A percentile compares a stretch with the other conserved stretches of the same genome.
phyloP scores from a whole-genome alignment of 1,284 basidiomycete genomes.

The Ceratobasidium sp. region DNA sequence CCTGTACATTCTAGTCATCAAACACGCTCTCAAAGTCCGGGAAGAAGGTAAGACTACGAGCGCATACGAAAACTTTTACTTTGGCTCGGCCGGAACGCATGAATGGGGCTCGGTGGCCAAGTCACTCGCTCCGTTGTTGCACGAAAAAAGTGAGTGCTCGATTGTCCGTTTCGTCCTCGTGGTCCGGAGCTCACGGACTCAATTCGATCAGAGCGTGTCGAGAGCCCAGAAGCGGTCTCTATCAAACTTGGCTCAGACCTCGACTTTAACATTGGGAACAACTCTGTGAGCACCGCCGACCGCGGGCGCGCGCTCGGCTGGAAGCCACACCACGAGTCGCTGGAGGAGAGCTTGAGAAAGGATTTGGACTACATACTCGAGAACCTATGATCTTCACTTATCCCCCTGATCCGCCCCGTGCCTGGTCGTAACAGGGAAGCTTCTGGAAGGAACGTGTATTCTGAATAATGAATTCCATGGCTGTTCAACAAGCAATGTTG shows the following conservation, averaged over 20 bases:
- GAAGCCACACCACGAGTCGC: background rate
- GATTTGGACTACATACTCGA: constrained; percentile 5
- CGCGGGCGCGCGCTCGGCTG: constrained; percentile 16
- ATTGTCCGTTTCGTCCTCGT: background rate
- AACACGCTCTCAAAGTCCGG: constrained; percentile 38
- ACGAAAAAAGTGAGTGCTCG: constrained; percentile 21
- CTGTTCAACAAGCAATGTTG: constrained; percentile 21
- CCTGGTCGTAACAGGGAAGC: constrained; percentile 6
- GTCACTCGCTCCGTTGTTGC: constrained; percentile 35
- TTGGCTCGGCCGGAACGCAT: constrained; percentile 34
- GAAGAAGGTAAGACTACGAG: background rate
- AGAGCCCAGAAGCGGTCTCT: constrained; percentile 7
- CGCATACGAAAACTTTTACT: constrained; percentile 41
- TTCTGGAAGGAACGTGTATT: background rate
- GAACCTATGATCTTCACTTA: background rate
- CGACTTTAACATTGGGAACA: constrained; percentile 25
- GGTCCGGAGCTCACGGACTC: background rate
- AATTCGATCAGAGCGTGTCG: background rate
- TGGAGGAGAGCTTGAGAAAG: background rate
- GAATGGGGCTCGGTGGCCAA: constrained; percentile 34
- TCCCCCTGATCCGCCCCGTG: background rate
- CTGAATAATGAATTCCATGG: constrained; percentile 13
- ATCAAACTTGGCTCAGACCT: constrained; percentile 1
- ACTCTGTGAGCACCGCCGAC: constrained; percentile 11
- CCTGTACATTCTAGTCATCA: constrained; percentile 44